These are phyloP conservation scores for Yamadazyma sp. DNA, from an alignment of 805 yeast species.

Conservation along the genomic window DNA sequence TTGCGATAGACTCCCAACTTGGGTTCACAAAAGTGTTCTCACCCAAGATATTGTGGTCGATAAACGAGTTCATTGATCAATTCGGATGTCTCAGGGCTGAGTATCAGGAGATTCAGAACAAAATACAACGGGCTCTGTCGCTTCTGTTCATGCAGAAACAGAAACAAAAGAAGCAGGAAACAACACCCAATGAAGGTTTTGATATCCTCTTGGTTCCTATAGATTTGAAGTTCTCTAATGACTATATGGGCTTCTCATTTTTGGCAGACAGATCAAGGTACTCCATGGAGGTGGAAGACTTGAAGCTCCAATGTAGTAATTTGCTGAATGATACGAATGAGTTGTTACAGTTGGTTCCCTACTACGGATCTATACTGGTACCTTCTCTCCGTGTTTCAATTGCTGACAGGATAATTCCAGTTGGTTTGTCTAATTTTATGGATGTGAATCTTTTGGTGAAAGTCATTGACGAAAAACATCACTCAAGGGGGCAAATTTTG, in stretches of 20 bases:
- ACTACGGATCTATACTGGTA: constrained; percentile 37
- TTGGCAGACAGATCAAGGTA: constrained; percentile 30
- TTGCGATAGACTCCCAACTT: constrained; percentile 19
- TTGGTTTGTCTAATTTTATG: constrained; percentile 40
- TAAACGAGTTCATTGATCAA: constrained; percentile 13
- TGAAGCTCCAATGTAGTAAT: constrained; percentile 23
- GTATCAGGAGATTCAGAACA: background rate
- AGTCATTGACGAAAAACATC: constrained; percentile 33
- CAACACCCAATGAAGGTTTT: background rate
- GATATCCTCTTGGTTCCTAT: constrained; percentile 18
- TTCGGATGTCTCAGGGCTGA: background rate
- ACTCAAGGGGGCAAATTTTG: constrained; percentile 36
- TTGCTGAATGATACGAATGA: constrained; percentile 13
- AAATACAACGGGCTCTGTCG: background rate
- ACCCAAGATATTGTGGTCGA: constrained; percentile 23
- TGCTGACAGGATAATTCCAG: constrained; percentile 38
- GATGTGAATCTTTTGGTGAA: constrained; percentile 48
- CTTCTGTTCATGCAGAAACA: background rate
- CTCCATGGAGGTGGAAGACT: constrained; percentile 36
- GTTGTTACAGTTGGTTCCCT: constrained; percentile 16
- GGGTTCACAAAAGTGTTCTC: constrained; percentile 32
- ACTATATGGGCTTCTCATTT: constrained; percentile 38
- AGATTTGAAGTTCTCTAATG: constrained; percentile 25
- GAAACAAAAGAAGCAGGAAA: background rate
- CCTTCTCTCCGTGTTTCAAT: constrained; percentile 45